Conservation (phyloP, 1,284 basidiomycete genomes). For the Entoloma clypeatum region DNA sequence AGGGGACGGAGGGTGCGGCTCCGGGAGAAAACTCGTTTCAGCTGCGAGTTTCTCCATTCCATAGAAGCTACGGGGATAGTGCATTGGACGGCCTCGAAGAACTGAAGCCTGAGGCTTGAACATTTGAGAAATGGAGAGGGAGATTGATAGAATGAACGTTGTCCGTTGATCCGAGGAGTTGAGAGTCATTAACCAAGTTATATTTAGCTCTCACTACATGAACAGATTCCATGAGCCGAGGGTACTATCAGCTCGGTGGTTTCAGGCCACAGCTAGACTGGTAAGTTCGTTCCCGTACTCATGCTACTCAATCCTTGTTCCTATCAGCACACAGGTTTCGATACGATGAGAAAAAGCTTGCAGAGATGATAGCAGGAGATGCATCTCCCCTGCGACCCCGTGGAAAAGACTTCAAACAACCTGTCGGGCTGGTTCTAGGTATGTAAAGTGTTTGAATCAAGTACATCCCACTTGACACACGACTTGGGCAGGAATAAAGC, state of each 20-base stretch:
- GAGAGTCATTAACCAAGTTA: too few species aligned
- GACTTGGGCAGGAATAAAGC: constrained; percentile 30
- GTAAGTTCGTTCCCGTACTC: constrained; percentile 10
- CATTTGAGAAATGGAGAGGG: too few species aligned
- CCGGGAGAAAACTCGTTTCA: too few species aligned
- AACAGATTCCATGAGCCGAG: constrained; percentile 14
- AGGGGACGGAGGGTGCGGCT: too few species aligned
- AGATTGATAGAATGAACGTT: too few species aligned
- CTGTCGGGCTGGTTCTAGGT: constrained; percentile 34
- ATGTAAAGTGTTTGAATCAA: background rate
- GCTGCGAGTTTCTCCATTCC: too few species aligned
- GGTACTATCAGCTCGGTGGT: constrained; percentile 28
- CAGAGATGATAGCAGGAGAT: constrained; percentile 24
- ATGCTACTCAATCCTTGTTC: background rate
- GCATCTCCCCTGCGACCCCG: constrained; percentile 23
- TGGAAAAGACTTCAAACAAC: constrained; percentile 8
- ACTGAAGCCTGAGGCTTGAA: too few species aligned
- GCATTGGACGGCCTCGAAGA: too few species aligned
- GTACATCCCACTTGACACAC: background rate
- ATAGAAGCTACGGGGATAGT: too few species aligned
- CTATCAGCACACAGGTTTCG: constrained; percentile 10
- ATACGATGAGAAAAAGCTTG: constrained; percentile 28
- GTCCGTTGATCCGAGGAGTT: too few species aligned
- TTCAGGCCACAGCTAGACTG: constrained; percentile 25
- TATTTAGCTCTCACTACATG: too few species aligned